Evolutionary conservation across 306 rosid genomes (phyloP).

Genomic region (Vicia sativa): DNA sequence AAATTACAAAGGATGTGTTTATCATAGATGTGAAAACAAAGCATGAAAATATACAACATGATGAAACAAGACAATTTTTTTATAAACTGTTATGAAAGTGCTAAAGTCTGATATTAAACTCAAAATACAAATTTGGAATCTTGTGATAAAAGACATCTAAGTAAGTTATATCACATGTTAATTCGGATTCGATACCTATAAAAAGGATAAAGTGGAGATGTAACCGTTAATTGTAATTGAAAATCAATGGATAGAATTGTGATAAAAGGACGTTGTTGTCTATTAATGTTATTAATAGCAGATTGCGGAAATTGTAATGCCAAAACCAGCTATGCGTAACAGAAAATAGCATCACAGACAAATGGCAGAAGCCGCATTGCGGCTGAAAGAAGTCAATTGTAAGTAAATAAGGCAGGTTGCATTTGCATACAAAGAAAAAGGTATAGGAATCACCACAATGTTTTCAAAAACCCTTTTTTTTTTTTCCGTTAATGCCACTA

Average conservation of each 20-base stretch:
- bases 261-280: not conserved
- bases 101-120: slow-evolving; percentile 1
- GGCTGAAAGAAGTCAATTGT: not conserved
- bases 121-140: not conserved
- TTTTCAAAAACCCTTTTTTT: not conserved
- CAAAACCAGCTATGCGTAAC: not conserved
- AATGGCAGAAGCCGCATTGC: not conserved
- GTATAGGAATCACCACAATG: too few species aligned
- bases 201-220: not conserved
- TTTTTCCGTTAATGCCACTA: not conserved
- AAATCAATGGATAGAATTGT: not conserved
- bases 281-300: not conserved
- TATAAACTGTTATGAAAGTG: not conserved
- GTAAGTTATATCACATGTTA: not conserved
- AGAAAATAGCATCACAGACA: not conserved
- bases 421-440: not conserved
- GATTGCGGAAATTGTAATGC: not conserved
- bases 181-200: not conserved
- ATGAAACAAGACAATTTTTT: not conserved
- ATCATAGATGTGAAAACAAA: not conserved
- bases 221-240: not conserved
- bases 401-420: not conserved
- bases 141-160: not conserved
- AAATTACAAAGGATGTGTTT: slow-evolving; percentile 3
- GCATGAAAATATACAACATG: not conserved